These are phyloP conservation scores for Boehmeria nivea DNA, from an alignment of 306 rosid species.

Conservation along the genomic window DNA sequence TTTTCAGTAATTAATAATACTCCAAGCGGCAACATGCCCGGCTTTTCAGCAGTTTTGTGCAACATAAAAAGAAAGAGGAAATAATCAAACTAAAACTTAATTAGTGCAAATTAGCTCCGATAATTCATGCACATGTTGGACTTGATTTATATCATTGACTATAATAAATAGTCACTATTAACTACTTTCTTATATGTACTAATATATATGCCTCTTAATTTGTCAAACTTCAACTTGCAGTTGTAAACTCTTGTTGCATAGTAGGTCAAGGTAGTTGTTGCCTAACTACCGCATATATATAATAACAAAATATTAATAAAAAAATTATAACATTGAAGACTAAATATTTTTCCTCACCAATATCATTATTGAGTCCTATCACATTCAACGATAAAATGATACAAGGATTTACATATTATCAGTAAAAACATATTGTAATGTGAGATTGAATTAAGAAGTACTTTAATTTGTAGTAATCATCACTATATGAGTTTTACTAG, in stretches of 20 bases:
- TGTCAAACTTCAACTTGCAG: constrained; percentile 11
- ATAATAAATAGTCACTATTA: background rate
- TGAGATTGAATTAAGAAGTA: too few relatives aligned
- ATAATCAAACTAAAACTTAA: background rate
- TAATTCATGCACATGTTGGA: background rate
- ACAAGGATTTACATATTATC: too few relatives aligned
- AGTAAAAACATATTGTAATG: too few relatives aligned
- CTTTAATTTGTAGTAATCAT: too few relatives aligned
- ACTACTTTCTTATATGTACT: background rate
- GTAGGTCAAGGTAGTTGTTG: constrained; percentile 5
- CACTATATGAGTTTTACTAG: too few relatives aligned
- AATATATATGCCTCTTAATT: background rate
- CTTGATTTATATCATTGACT: too few relatives aligned
- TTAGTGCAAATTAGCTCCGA: background rate
- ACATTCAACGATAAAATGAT: too few relatives aligned
- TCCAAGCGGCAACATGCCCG: constrained; percentile 1
- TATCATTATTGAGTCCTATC: too few relatives aligned
- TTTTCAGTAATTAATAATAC: background rate
- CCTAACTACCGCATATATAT: too few relatives aligned
- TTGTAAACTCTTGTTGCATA: background rate
- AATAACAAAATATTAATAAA: too few relatives aligned
- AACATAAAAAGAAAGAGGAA: background rate
- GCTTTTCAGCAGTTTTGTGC: constrained; percentile 1
- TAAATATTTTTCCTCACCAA: too few relatives aligned
- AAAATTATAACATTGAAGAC: too few relatives aligned